These are phyloP conservation scores for Royoungia palumana DNA, from an alignment of 768 basidiomycete species.

Conservation along the genomic window DNA sequence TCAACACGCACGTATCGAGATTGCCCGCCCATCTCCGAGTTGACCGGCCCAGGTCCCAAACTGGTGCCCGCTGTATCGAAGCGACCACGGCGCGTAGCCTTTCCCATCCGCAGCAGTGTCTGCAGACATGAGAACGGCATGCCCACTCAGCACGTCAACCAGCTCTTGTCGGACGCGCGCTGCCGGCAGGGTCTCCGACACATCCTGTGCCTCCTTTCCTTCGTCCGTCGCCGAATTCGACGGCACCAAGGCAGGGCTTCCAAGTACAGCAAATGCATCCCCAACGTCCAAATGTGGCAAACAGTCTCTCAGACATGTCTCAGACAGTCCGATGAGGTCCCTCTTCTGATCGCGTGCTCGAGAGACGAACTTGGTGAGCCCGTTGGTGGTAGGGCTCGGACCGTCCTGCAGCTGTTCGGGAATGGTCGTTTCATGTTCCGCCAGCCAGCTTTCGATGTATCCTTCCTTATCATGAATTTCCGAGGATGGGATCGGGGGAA, in stretches of 20 bases:
- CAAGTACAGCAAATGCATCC: slow-evolving; percentile 69
- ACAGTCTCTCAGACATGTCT: slow-evolving; percentile 65
- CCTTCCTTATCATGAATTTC: slow-evolving; percentile 49
- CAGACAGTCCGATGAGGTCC: slow-evolving; percentile 70
- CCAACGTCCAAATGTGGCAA: slow-evolving; percentile 86
- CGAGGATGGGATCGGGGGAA: slow-evolving; percentile 52
- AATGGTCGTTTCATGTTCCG: slow-evolving; percentile 52
- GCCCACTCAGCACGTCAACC: slow-evolving; percentile 78
- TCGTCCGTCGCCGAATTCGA: slow-evolving; percentile 16
- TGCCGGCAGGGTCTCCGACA: slow-evolving; percentile 23
- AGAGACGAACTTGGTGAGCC: slow-evolving; percentile 47
- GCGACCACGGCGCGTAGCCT: slow-evolving; percentile 66
- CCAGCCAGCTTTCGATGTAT: slow-evolving; percentile 77
- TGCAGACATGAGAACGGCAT: slow-evolving; percentile 58
- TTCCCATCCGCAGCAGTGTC: slow-evolving; percentile 28
- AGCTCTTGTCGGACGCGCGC: slow-evolving; percentile 62
- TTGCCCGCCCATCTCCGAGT: slow-evolving; percentile 92
- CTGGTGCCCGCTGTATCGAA: slow-evolving; percentile 89
- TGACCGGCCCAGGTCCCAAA: slow-evolving; percentile 92
- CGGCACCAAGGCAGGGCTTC: slow-evolving; percentile 50
- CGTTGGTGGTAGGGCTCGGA: not conserved
- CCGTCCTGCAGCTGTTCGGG: too few relatives aligned
- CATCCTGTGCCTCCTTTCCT: slow-evolving; percentile 23
- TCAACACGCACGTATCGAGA: slow-evolving; percentile 62
- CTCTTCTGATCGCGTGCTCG: slow-evolving; percentile 49